phyloP scores from a whole-genome alignment of 306 rosid species.

The Abrus pulchellus region DNA sequence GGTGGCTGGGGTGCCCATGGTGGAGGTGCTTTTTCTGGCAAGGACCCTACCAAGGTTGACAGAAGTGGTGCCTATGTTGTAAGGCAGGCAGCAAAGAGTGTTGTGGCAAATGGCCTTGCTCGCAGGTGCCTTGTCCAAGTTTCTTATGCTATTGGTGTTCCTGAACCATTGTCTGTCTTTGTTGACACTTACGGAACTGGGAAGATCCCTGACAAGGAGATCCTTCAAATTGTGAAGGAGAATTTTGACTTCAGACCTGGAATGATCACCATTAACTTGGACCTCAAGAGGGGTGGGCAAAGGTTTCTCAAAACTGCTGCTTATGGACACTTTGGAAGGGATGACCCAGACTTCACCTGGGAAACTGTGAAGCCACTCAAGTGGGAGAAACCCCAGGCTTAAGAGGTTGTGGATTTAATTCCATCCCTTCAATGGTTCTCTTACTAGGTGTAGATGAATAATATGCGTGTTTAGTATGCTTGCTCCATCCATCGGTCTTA shows the following conservation, averaged over 20 bases:
- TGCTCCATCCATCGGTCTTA: conserved; percentile 44
- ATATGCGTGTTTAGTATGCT: conserved; percentile 56
- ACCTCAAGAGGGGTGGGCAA: conserved; percentile 92
- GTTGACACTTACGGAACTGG: conserved; percentile 90
- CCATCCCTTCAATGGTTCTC: conserved; percentile 42
- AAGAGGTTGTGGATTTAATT: conserved; percentile 30
- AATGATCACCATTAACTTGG: conserved; percentile 95
- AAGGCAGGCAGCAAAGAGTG: conserved; percentile 98
- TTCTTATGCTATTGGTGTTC: conserved; percentile 98
- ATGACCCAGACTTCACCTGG: conserved; percentile 98
- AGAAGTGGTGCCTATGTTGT: conserved; percentile 98
- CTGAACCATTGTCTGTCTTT: conserved; percentile 91
- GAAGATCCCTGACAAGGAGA: conserved; percentile 93
- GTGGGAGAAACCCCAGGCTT: conserved; percentile 92
- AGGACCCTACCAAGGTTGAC: conserved; percentile 99
- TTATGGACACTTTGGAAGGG: conserved; percentile 99
- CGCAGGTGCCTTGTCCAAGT: conserved; percentile 94
- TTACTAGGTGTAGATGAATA: conserved; percentile 65
- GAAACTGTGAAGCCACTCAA: conserved; percentile 98
- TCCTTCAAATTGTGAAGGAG: conserved; percentile 92
- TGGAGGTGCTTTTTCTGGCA: conserved; percentile 99
- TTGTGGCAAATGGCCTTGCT: conserved; percentile 95
- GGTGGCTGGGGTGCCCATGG: conserved; percentile 99
- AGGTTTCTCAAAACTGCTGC: conserved; percentile 99
- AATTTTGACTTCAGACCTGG: conserved; percentile 97